Evolutionary conservation across 1,139 yeast species (phyloP).

Genomic region (Diutina pseudorugosa): DNA sequence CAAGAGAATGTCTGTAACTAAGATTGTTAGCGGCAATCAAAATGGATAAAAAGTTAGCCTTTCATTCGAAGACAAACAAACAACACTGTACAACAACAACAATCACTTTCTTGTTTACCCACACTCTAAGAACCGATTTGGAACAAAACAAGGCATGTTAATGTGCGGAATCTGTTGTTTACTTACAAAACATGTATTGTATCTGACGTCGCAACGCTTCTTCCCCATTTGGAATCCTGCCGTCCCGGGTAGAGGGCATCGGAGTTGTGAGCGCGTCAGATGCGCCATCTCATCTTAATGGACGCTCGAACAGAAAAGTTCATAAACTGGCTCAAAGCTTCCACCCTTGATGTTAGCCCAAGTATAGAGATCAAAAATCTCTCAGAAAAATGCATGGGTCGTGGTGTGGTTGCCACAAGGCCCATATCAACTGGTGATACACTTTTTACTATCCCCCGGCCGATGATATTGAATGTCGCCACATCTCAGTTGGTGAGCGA

Average conservation of each 20-base stretch:
- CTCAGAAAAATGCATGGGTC: slow-evolving; percentile 50
- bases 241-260: background rate
- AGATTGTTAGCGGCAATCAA: too few relatives aligned
- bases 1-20: too few relatives aligned
- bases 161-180: too few relatives aligned
- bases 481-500: slow-evolving; percentile 36
- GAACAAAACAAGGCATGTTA: background rate
- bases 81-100: too few relatives aligned
- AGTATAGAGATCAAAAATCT: slow-evolving; percentile 51
- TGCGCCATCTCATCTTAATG: background rate
- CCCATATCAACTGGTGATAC: slow-evolving; percentile 48
- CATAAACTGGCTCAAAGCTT: slow-evolving; percentile 37
- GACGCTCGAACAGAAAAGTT: slow-evolving; percentile 16
- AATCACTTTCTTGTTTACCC: too few relatives aligned
- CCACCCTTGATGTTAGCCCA: slow-evolving; percentile 37
- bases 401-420: slow-evolving; percentile 60
- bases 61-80: too few relatives aligned
- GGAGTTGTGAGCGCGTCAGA: background rate
- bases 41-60: too few relatives aligned
- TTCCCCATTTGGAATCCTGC: background rate
- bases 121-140: background rate
- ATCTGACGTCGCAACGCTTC: too few relatives aligned
- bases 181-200: background rate
- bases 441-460: slow-evolving; percentile 59
- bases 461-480: slow-evolving; percentile 41